phyloP scores from a whole-genome alignment of 345 rosid genomes.

The Rhodamnia argentea region DNA sequence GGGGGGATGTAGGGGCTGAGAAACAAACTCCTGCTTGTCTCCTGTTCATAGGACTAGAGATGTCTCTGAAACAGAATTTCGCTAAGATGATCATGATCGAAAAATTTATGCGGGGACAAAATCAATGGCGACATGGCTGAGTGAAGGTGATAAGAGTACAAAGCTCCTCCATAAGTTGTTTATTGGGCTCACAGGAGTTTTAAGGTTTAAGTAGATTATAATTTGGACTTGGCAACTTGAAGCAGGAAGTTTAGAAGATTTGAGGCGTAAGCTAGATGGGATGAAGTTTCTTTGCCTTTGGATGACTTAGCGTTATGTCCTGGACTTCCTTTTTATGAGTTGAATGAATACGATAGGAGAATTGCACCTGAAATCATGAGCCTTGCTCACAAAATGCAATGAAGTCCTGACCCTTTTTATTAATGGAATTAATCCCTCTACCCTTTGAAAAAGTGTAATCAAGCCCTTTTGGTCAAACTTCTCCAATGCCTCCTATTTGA shows the following conservation, averaged over 20 bases:
- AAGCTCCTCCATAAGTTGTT: not conserved
- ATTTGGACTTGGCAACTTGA: not conserved
- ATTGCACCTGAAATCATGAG: not conserved
- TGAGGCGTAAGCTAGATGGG: not conserved
- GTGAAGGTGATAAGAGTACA: not conserved
- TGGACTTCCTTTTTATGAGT: not conserved
- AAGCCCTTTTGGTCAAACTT: not conserved
- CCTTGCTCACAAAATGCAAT: not conserved
- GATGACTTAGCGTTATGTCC: not conserved
- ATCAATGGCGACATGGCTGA: not conserved
- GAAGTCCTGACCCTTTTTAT: not conserved
- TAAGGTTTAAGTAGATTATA: not conserved
- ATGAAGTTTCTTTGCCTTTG: not conserved
- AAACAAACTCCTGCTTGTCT: not conserved
- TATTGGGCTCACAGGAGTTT: not conserved
- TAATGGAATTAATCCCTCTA: not conserved
- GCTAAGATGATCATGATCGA: not conserved
- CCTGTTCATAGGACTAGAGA: not conserved
- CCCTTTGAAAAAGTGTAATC: not conserved
- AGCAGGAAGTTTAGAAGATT: not conserved
- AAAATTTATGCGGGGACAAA: not conserved
- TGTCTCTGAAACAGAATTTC: not conserved
- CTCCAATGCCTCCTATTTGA: not conserved
- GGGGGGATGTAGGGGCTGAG: not conserved
- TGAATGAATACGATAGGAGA: not conserved